Percentiles rank a stretch among this genome's conserved stretches.
phyloP scores from a whole-genome alignment of 148 eudicot species.

The Pouteria glomerata region DNA sequence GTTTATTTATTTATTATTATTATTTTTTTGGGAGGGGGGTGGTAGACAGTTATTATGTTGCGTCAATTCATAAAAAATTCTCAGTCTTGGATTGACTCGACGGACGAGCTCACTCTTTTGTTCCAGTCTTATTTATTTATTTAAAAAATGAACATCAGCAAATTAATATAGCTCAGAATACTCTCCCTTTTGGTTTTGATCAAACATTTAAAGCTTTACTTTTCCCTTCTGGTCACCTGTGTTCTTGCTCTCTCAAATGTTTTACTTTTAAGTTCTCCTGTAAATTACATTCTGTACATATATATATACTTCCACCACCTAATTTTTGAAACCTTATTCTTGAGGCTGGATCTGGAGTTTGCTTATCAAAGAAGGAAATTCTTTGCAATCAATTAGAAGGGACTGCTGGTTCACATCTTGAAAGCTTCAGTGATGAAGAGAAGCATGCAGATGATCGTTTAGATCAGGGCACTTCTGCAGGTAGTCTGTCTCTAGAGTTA shows the following conservation, averaged over 20 bases:
- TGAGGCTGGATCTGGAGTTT: constrained; percentile 60
- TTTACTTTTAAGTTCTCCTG: not conserved
- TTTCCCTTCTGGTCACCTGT: not conserved
- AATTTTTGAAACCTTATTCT: no score
- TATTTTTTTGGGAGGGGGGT: no score
- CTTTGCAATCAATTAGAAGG: constrained; percentile 60
- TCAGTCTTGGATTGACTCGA: not conserved
- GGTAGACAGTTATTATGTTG: not conserved
- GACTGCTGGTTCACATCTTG: constrained; percentile 61
- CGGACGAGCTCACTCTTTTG: not conserved
- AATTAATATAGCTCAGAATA: no score
- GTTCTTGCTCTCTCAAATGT: not conserved
- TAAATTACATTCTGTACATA: not conserved
- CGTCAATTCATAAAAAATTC: not conserved
- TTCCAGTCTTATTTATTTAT: not conserved
- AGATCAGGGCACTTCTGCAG: constrained; percentile 28
- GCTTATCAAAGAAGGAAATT: constrained; percentile 58
- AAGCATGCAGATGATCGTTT: constrained; percentile 21
- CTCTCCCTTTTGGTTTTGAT: not conserved
- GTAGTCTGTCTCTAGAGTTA: constrained; percentile 29
- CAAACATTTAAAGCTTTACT: no score
- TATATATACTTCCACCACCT: no score
- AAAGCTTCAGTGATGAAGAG: constrained; percentile 39
- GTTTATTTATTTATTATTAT: no score
- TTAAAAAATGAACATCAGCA: no score